A percentile compares a stretch with the other conserved stretches of the same genome.
Evolutionary conservation across 768 basidiomycete genomes (phyloP).

Genomic region (Lactarius quietus): DNA sequence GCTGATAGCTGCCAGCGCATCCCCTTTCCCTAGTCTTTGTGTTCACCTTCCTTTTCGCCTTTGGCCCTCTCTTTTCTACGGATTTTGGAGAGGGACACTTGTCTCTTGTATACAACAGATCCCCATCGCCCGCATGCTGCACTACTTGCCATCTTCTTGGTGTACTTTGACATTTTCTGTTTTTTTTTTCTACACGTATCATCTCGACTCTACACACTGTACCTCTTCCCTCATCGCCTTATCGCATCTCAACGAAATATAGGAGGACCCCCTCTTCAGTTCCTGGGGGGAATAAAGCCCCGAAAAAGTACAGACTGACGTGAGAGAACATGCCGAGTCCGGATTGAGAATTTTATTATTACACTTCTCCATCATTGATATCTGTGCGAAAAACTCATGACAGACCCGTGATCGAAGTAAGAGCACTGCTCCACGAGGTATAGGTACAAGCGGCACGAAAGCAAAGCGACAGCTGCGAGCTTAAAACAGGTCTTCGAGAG

Average conservation of each 20-base stretch:
- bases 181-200: conserved; percentile 22
- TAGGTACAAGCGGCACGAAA: conserved; percentile 2
- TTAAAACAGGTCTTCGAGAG: conserved; percentile 87
- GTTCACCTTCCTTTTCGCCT: neutral
- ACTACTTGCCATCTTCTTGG: conserved; percentile 17
- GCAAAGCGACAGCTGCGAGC: neutral
- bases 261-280: neutral
- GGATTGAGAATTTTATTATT: conserved; percentile 11
- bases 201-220: conserved; percentile 19
- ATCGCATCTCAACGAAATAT: neutral
- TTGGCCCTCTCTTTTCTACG: neutral
- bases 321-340: conserved; percentile 6
- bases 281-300: neutral
- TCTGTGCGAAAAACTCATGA: conserved; percentile 11
- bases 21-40: neutral
- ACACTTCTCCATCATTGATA: conserved; percentile 21
- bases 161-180: conserved; percentile 17
- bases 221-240: neutral
- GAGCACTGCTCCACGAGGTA: conserved; percentile 16
- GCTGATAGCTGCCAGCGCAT: conserved; percentile 7
- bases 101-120: conserved; percentile 3
- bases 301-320: conserved; percentile 4
- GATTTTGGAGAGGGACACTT: conserved; percentile 15
- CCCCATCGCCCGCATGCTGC: conserved; percentile 12
- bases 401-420: conserved; percentile 8